Evolutionary conservation across 2,329 filamentous ascomycete species (phyloP), one percentile per base, ranked within the genome.

Genomic region (Thermomyces lanuginosus): DNA sequence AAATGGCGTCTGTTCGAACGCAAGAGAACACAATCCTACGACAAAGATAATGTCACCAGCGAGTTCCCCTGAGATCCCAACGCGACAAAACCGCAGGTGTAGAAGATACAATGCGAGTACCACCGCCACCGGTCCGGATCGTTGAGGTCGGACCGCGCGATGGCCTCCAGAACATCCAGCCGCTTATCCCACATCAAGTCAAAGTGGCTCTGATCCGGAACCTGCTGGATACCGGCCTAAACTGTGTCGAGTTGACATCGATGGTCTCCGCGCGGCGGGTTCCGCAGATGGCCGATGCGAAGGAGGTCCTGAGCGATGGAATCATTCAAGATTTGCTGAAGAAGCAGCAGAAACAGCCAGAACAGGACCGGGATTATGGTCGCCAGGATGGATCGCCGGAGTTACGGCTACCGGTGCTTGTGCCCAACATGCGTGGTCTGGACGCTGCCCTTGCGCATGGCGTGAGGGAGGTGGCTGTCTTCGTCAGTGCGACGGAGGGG

Each of bases 251-350:
- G 50, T 73, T 77, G 10, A 82, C 80, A 1, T 79, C 77, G 1
- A 82, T 91, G 44, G 81, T 91, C 6, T 69, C 76, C 24, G 78
- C 81, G 1, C 82, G 79, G 67, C 84, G 77, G 69, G 74, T 84
- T 26, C 81, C 82, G 3, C 82, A 89, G 63, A 70, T 81, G 23
- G 44, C 47, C 4, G 50, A 53, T 24, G 46, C 44, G 32, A 41
- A 41, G 9, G 31, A 41, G 9, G 29, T 53, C 1, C 27, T 48
- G 2, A 18, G 27, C 0, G 20, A 36, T 27, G 9, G 27, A 1
- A 13, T 8, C 1, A 31, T 47, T n/a, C 30, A 36, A 4, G 82
- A 82, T 51, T 73, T 92, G 5, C 24, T 38, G 2, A 4, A 13
- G 6, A 9, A 26, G 13, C 8, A 16, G 10, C 2, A 24, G 16